These are phyloP conservation scores for Ogataea polymorpha DNA, from an alignment of 805 yeast species.

Conservation along the genomic window DNA sequence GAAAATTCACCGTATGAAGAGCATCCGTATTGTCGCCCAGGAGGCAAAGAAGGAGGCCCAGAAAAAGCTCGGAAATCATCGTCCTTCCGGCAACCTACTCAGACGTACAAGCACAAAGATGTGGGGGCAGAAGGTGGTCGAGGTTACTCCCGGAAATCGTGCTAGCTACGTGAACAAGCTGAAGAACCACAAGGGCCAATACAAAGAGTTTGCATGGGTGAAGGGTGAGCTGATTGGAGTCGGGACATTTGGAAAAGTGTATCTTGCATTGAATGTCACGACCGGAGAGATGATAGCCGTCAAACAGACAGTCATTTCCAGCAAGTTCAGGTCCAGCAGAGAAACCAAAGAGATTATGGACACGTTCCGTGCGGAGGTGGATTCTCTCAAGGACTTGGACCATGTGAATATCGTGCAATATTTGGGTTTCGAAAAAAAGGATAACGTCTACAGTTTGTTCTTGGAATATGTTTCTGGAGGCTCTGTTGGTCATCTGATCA, in stretches of 20 bases:
- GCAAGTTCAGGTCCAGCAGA: constrained; percentile 38
- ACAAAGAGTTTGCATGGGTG: constrained; percentile 93
- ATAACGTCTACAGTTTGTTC: constrained; percentile 76
- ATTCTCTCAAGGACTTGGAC: constrained; percentile 89
- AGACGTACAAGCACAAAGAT: constrained; percentile 84
- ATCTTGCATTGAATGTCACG: constrained; percentile 86
- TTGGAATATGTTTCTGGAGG: constrained; percentile 98
- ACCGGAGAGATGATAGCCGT: constrained; percentile 99
- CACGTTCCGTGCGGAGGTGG: constrained; percentile 86
- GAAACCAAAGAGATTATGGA: constrained; percentile 63
- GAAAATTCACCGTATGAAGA: constrained; percentile 68
- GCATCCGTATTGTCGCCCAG: constrained; percentile 88
- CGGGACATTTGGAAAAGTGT: constrained; percentile 96
- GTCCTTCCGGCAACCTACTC: constrained; percentile 36
- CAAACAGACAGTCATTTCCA: constrained; percentile 79
- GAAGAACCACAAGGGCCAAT: constrained; percentile 61
- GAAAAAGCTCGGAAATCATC: constrained; percentile 21
- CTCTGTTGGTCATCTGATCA: constrained; percentile 81
- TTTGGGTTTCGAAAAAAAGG: constrained; percentile 82
- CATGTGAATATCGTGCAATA: constrained; percentile 95
- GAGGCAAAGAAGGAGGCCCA: constrained; percentile 75
- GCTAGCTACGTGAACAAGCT: constrained; percentile 62
- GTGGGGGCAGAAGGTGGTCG: constrained; percentile 96
- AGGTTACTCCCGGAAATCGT: constrained; percentile 72
- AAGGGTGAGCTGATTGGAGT: constrained; percentile 95